phyloP scores from a whole-genome alignment of 2,329 filamentous ascomycete species.

The Penicillium crustosum region DNA sequence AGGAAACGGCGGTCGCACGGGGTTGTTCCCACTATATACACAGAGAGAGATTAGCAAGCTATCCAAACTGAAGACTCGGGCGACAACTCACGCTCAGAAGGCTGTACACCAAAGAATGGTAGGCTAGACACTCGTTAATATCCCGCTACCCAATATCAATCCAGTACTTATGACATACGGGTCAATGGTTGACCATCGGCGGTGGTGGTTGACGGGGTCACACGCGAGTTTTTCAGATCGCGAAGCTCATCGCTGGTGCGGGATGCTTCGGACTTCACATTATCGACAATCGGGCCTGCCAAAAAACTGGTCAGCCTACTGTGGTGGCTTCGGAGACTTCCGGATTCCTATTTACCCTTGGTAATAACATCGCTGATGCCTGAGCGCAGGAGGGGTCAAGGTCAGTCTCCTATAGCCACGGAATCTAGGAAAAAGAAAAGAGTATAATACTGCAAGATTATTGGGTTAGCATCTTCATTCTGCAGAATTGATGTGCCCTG shows the following conservation, averaged over 20 bases:
- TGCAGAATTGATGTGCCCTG: conserved; percentile 6
- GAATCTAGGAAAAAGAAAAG: background rate
- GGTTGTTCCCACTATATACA: conserved; percentile 62
- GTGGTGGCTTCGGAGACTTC: background rate
- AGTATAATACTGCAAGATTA: conserved; percentile 15
- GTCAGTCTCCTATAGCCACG: conserved; percentile 17
- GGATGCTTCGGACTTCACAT: conserved; percentile 56
- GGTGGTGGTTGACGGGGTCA: conserved; percentile 54
- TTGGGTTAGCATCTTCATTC: conserved; percentile 15
- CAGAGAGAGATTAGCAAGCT: conserved; percentile 4
- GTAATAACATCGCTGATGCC: conserved; percentile 28
- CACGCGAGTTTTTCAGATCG: conserved; percentile 56
- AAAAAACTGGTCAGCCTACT: conserved; percentile 18
- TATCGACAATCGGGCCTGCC: conserved; percentile 56
- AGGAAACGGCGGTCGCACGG: conserved; percentile 62
- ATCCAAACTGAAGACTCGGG: background rate
- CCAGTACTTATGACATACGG: conserved; percentile 44
- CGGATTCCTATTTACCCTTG: conserved; percentile 23
- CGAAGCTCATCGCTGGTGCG: conserved; percentile 59
- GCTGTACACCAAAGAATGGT: conserved; percentile 67
- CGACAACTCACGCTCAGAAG: conserved; percentile 56
- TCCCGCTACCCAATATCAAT: background rate
- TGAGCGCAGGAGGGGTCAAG: conserved; percentile 13
- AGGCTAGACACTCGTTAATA: conserved; percentile 47
- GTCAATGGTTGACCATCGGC: conserved; percentile 63